Percentiles rank a stretch among this genome's conserved stretches.
Conservation (phyloP, 108 stramenopile genomes). For the Skeletonema potamos region DNA sequence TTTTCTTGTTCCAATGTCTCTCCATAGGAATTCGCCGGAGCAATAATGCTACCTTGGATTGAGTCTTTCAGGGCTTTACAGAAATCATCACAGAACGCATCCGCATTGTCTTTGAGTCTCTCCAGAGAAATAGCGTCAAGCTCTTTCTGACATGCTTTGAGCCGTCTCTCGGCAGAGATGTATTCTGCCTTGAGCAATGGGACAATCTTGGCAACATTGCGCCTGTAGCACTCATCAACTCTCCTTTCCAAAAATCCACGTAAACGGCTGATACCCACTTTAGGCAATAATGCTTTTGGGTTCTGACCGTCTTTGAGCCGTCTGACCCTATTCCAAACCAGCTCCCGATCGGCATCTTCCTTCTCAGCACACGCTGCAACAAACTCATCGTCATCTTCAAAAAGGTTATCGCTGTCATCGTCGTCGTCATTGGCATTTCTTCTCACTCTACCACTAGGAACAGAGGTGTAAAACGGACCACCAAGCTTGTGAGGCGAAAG, state of each 20-base stretch:
- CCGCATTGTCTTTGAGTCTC: conserved; percentile 73
- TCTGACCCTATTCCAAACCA: conserved; percentile 45
- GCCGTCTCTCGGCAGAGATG: conserved; percentile 56
- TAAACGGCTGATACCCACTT: conserved; percentile 76
- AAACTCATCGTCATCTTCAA: conserved; percentile 80
- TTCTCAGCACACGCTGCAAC: conserved; percentile 64
- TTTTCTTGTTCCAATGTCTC: conserved; percentile 88
- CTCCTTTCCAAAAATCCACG: conserved; percentile 86
- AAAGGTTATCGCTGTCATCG: conserved; percentile 59
- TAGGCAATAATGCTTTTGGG: conserved; percentile 48
- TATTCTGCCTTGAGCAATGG: conserved; percentile 89
- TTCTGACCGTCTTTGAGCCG: conserved; percentile 25
- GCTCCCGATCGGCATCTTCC: conserved; percentile 57
- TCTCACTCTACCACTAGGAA: conserved; percentile 89
- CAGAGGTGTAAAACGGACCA: conserved; percentile 92
- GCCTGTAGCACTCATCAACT: conserved; percentile 88
- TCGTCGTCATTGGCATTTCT: conserved; percentile 18
- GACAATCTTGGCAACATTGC: conserved; percentile 91
- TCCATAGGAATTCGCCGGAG: conserved; percentile 80
- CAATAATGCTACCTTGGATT: conserved; percentile 85
- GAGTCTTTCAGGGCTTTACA: conserved; percentile 65
- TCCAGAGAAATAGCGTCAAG: conserved; percentile 84
- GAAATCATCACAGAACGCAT: conserved; percentile 89
- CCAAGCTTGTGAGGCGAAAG: conserved; percentile 86
- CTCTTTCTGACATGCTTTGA: conserved; percentile 75